A percentile compares a stretch with the other conserved stretches of the same genome.
These are phyloP conservation scores for Fistulifera solaris DNA, from an alignment of 108 stramenopile genomes.

Conservation along the genomic window DNA sequence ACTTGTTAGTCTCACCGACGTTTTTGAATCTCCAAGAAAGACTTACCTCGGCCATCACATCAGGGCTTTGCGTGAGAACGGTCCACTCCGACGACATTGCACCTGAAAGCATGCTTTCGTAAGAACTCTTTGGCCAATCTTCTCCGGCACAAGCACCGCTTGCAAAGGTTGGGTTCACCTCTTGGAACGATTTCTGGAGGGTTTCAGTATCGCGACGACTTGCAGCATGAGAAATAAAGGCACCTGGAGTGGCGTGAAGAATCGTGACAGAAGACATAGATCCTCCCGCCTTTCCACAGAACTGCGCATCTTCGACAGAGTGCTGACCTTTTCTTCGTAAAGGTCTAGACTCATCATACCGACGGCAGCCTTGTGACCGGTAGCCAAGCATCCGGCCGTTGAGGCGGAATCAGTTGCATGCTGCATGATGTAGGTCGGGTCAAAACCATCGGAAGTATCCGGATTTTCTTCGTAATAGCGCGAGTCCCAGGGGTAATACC, in stretches of 20 bases:
- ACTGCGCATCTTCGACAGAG: slow-evolving; percentile 43
- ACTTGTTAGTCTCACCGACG: no score
- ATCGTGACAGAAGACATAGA: slow-evolving; percentile 45
- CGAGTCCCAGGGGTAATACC: slow-evolving; percentile 40
- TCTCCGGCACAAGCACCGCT: slow-evolving; percentile 30
- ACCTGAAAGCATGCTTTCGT: slow-evolving; percentile 30
- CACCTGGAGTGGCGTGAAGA: slow-evolving; percentile 51
- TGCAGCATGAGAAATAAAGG: slow-evolving; percentile 41
- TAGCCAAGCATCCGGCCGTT: slow-evolving; percentile 34
- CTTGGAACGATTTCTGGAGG: slow-evolving; percentile 16
- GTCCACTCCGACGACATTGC: slow-evolving; percentile 27
- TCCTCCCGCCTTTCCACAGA: slow-evolving; percentile 44
- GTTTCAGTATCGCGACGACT: slow-evolving; percentile 21
- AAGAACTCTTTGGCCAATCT: slow-evolving; percentile 1
- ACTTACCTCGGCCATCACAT: slow-evolving; percentile 25
- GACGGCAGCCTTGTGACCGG: slow-evolving; percentile 38
- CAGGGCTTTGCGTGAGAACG: slow-evolving; percentile 28
- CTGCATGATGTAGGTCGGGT: slow-evolving; percentile 42
- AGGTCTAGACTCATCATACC: slow-evolving; percentile 31
- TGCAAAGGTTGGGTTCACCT: slow-evolving; percentile 32
- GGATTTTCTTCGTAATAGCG: slow-evolving; percentile 25
- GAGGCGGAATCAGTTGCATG: slow-evolving; percentile 52
- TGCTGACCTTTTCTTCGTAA: slow-evolving; percentile 38
- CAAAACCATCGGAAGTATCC: slow-evolving; percentile 17
- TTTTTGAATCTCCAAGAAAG: no score